Evolutionary conservation across 768 basidiomycete genomes (phyloP), one percentile per base, ranked within the genome.

Genomic region (Russula olivacea): DNA sequence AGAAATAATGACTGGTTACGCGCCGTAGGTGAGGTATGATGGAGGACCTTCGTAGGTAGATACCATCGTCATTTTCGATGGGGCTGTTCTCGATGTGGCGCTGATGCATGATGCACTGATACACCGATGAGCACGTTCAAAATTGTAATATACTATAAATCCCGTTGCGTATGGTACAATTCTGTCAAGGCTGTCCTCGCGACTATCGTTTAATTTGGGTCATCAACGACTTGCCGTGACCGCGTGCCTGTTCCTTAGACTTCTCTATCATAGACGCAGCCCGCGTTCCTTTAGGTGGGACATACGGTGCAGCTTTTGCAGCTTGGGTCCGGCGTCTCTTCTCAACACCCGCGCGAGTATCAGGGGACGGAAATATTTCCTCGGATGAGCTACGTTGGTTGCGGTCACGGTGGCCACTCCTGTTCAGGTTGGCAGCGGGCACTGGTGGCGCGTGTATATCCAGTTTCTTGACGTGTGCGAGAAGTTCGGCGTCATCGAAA

Each of bases 211-310:
- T 7, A 17, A 17, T 40, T 15, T 40, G 38, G 14, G 12, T n/a
- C n/a, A 3, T 45, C 23, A 15, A 15, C 5, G 5, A 36, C 21
- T 11, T 41, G 40, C 7, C 25, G 41, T n/a, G 43, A 49, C 6
- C 56, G 28, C 56, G 28, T 25, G 30, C 17, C 8, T 21, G 17
- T 25, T 56, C 53, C 23, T 50, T n/a, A n/a, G n/a, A n/a, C n/a
- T n/a, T 55, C 38, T 55, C 58, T 15, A 55, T 21, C 47, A 59
- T 64, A 14, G 23, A 19, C 23, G 62, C 62, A 15, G 65, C 65
- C 17, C 61, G 50, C 21, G 65, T 66, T 21, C 65, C 65, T 12
- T n/a, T 45, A 12, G 55, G 51, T 2, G 65, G 57, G 25, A 47
- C 36, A 21, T 58, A 63, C 36, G 50, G 55, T 40, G 50, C 38